These are phyloP conservation scores for Sphagnum contortum DNA, from an alignment of 225 moss, liverwort and hornwort species.

Conservation along the genomic window DNA sequence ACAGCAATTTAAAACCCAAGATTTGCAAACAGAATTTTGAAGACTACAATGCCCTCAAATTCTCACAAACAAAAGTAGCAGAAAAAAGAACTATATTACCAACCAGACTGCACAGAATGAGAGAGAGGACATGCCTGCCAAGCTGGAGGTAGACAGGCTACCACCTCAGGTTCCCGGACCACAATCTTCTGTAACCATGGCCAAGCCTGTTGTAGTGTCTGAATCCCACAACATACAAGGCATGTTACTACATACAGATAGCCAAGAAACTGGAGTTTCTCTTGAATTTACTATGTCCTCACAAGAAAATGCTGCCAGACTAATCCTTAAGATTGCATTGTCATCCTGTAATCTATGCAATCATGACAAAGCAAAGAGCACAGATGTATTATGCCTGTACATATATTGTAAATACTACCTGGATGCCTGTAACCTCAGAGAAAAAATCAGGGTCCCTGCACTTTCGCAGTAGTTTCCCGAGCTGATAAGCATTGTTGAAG, in stretches of 20 bases:
- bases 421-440: constrained; percentile 70
- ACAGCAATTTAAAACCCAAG: not conserved
- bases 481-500: constrained; percentile 56
- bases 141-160: constrained; percentile 65
- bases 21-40: not conserved
- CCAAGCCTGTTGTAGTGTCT: constrained; percentile 91
- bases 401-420: constrained; percentile 27
- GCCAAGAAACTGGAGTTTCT: too few relatives aligned
- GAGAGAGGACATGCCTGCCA: constrained; percentile 66
- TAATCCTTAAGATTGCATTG: too few relatives aligned
- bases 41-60: constrained; percentile 12
- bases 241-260: too few relatives aligned
- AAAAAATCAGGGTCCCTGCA: constrained; percentile 81
- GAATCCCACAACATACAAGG: constrained; percentile 6
- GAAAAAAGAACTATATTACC: not conserved
- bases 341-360: too few relatives aligned
- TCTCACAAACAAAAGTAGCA: constrained; percentile 5
- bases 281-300: too few relatives aligned
- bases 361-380: too few relatives aligned
- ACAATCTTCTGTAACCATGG: constrained; percentile 80
- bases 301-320: too few relatives aligned
- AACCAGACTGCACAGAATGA: not conserved
- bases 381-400: too few relatives aligned
- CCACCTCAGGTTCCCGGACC: constrained; percentile 74
- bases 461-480: constrained; percentile 67